phyloP scores from a whole-genome alignment of 257 asterid genomes.

The Euphrasia confusa region DNA sequence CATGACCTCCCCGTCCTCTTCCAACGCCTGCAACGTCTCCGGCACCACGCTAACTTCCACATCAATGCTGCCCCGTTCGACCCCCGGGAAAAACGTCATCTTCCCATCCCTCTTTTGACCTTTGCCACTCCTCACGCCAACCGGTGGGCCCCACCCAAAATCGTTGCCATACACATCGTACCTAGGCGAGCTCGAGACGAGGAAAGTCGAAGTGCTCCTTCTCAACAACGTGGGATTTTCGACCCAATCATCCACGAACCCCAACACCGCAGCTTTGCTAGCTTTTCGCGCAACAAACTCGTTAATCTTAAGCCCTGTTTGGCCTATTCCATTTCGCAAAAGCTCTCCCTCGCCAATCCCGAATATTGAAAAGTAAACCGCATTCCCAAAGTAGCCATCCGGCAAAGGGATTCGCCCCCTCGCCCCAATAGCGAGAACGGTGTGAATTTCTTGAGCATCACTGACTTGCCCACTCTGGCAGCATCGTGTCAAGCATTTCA shows the following conservation, averaged over 20 bases:
- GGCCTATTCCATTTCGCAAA: conserved; percentile 26
- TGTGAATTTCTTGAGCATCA: neutral
- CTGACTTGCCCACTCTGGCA: neutral
- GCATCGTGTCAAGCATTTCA: conserved; percentile 30
- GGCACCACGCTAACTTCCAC: conserved; percentile 39
- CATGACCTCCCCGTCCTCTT: conserved; percentile 38
- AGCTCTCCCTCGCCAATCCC: conserved; percentile 6
- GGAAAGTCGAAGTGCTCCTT: neutral
- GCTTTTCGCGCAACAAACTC: conserved; percentile 23
- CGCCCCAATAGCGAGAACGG: conserved; percentile 18
- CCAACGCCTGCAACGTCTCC: conserved; percentile 33
- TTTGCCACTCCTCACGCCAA: conserved; percentile 44
- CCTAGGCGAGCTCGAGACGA: conserved; percentile 42
- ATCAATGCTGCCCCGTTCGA: conserved; percentile 42
- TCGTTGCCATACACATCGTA: conserved; percentile 46
- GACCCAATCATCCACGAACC: conserved; percentile 27
- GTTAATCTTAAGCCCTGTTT: conserved; percentile 29
- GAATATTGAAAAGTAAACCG: neutral
- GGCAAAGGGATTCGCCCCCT: conserved; percentile 38
- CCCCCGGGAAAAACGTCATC: conserved; percentile 36
- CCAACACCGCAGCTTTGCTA: neutral
- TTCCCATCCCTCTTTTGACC: conserved; percentile 43
- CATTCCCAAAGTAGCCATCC: conserved; percentile 41
- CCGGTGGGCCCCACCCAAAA: conserved; percentile 56
- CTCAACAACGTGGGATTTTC: conserved; percentile 16